phyloP scores from a whole-genome alignment of 495 filamentous ascomycete genomes.

The Podospora conica region DNA sequence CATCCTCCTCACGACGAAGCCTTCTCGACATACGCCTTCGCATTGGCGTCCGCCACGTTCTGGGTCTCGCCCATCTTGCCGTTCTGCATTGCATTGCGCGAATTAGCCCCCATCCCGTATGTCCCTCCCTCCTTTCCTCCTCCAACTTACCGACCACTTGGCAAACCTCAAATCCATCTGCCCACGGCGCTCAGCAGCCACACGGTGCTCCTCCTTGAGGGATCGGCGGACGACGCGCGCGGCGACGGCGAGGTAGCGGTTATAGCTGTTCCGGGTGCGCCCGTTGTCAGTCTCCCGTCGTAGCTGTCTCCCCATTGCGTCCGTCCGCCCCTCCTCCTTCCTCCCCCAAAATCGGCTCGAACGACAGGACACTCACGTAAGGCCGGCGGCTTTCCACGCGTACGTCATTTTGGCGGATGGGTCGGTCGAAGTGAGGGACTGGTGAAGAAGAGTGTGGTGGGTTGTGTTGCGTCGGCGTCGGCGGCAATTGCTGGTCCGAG shows the following conservation, averaged over 20 bases:
- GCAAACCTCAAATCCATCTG: slow-evolving; percentile 86
- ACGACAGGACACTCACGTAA: slow-evolving; percentile 61
- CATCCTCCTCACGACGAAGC: slow-evolving; percentile 6
- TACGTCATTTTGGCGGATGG: slow-evolving; percentile 74
- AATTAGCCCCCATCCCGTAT: slow-evolving; percentile 15
- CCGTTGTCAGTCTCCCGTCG: background rate
- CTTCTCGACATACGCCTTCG: slow-evolving; percentile 49
- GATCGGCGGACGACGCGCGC: slow-evolving; percentile 78
- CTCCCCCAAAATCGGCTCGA: background rate
- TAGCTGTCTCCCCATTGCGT: background rate
- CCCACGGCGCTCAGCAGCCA: slow-evolving; percentile 82
- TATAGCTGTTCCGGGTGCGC: slow-evolving; percentile 52
- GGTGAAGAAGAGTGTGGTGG: slow-evolving; percentile 1
- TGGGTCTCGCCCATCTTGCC: slow-evolving; percentile 92
- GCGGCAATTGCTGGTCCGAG: background rate
- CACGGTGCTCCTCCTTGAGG: slow-evolving; percentile 86
- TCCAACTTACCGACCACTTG: slow-evolving; percentile 85
- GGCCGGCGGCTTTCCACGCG: slow-evolving; percentile 96
- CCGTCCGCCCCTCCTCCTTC: background rate
- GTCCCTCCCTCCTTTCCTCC: background rate
- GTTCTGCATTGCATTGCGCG: slow-evolving; percentile 52
- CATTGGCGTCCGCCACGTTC: slow-evolving; percentile 67
- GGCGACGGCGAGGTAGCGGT: slow-evolving; percentile 74
- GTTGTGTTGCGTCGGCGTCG: background rate
- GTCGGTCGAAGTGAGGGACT: background rate